Evolutionary conservation across 2,329 filamentous ascomycete genomes (phyloP), one percentile per base, ranked within the genome.

Genomic region (Fusarium floridanum): DNA sequence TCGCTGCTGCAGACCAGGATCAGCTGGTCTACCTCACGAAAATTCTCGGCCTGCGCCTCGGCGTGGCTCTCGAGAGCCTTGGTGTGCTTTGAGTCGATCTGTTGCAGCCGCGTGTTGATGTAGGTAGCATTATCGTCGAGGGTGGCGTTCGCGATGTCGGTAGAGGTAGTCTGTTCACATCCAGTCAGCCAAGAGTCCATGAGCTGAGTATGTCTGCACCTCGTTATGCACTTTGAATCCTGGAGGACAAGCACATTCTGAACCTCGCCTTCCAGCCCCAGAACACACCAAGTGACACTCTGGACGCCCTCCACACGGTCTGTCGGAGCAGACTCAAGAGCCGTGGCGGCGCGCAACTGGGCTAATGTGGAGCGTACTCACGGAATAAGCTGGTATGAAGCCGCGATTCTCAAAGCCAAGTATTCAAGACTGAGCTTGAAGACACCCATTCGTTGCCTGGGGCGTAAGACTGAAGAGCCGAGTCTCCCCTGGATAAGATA

Each of bases 181-280:
- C 71, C 71, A 11, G 63, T 71, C 71, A 76, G 69, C 66, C 50
- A 73, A 73, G 62, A 10, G 29, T 68, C 57, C 20, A 62, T 4
- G 17, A 61, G 66, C 73, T 74, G 71, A 76, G 74, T 76, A 76
- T 74, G 62, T 76, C 73, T 72, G 68, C 66, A 66, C 64, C 71
- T 74, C 20, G 61, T 53, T 66, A 45, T 72, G 60, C 66, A 75
- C 68, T 75, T 11, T 72, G 56, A 10, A 20, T 20, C 9, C 64
- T 60, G 24, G 43, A 0, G 1, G 16, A 39, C 34, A 60, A 56
- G 5, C 67, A 10, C 4, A 61, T 39, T 64, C 72, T 72, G 71
- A 70, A 29, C 71, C 64, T 64, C 50, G 67, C 53, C 14, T 63
- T 65, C 73, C 70, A 73, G 59, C 61, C 24, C 66, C 67, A 68